A percentile compares a stretch with the other conserved stretches of the same genome.
phyloP scores from a whole-genome alignment of 75 land plant genomes.

The Sequoia sempervirens region DNA sequence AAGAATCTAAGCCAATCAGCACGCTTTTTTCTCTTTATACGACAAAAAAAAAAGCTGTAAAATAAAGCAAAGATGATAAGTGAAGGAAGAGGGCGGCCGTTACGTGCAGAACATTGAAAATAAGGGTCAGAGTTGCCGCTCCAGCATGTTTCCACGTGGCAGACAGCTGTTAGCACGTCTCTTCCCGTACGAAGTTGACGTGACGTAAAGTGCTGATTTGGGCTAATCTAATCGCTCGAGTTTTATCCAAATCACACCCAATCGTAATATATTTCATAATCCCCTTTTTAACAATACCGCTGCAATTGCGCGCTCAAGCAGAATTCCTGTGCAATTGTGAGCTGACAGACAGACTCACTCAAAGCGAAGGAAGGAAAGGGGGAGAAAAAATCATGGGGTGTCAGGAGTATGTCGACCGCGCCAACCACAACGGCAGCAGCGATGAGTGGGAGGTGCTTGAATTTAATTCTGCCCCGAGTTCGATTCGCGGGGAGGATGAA shows the following conservation, averaged over 20 bases:
- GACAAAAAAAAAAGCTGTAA: not conserved
- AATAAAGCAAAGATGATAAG: not conserved
- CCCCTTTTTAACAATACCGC: no score
- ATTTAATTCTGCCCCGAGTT: not conserved
- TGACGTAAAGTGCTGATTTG: not conserved
- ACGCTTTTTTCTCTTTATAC: no score
- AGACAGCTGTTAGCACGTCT: not conserved
- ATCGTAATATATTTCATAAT: not conserved
- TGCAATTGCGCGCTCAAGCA: no score
- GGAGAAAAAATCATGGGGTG: not conserved
- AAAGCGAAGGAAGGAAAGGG: no score
- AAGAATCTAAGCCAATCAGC: no score
- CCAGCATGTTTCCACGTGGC: not conserved
- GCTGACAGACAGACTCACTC: not conserved
- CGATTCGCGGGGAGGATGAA: not conserved
- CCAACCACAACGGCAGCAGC: not conserved
- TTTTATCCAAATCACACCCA: not conserved
- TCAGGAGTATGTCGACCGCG: not conserved
- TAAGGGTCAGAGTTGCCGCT: not conserved
- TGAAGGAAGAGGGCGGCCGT: not conserved
- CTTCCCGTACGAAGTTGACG: not conserved
- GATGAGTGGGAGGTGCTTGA: constrained; percentile 4
- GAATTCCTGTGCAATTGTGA: no score
- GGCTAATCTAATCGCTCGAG: not conserved
- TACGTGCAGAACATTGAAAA: not conserved